Base-by-base conservation (phyloP, 139 green algal genomes). In the Pleodorina starrii region DNA sequence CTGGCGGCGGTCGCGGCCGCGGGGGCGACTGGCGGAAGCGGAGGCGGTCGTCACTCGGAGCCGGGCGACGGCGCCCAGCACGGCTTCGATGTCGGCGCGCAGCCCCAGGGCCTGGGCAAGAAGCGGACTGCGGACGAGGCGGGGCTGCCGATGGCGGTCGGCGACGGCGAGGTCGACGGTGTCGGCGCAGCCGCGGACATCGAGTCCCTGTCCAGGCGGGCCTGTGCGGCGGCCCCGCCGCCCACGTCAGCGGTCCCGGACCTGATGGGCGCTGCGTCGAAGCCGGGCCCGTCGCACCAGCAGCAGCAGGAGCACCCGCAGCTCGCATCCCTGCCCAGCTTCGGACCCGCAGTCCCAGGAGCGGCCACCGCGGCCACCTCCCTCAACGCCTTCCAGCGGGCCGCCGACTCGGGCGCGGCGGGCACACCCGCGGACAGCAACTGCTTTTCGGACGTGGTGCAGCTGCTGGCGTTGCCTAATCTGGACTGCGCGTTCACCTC, bases 71-170 rank as follows among this genome's bases (percentile, higher is more conserved):
- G 11, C 5, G 32, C 76, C 40, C 35, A 57, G n/a, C n/a, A n/a
- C n/a, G n/a, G n/a, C n/a, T n/a, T n/a, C n/a, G n/a, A n/a, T n/a
- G n/a, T n/a, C n/a, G n/a, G n/a, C n/a, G n/a, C n/a, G n/a, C n/a
- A n/a, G n/a, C n/a, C n/a, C n/a, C n/a, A n/a, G n/a, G n/a, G n/a
- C n/a, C n/a, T n/a, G 36, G 25, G 7, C 7, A 73, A 43, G 43
- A 87, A 87, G 43, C 81, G 81, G 17, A 78, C 60, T 0, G 81
- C 60, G 0, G 81, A 87, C 23, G 60, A 87, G 16, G 81, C 81
- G 0, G 81, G 81, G 4, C 12, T 87, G 2, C 27, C 25, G 9
- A 29, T 9, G 57, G 59, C 25, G 38, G 57, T 11, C 11, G 25
- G 29, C n/a, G 59, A 1, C 29, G 54, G 0, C 32, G 5, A 6